These are phyloP conservation scores for Beauveria caledonica DNA, from an alignment of 2,329 filamentous ascomycete species.

Conservation along the genomic window DNA sequence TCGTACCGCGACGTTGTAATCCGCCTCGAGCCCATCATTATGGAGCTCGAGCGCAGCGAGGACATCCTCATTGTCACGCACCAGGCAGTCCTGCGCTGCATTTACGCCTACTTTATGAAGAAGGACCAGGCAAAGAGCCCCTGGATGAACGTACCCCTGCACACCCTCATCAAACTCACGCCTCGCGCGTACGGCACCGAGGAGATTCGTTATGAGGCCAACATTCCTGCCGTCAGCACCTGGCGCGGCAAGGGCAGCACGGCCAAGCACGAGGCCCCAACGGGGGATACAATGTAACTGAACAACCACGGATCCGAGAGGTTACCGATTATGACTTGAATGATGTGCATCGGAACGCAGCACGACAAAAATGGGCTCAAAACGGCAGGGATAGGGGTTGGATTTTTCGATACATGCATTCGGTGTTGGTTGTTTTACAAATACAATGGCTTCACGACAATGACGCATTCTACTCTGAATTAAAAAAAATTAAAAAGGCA, in stretches of 20 bases:
- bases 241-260: slow-evolving; percentile 92
- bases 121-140: slow-evolving; percentile 86
- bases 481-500: neutral
- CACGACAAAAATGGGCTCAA: neutral
- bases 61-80: slow-evolving; percentile 98
- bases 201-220: slow-evolving; percentile 77
- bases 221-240: slow-evolving; percentile 92
- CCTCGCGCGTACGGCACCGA: slow-evolving; percentile 90
- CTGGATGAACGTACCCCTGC: slow-evolving; percentile 97
- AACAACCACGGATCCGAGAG: neutral
- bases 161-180: slow-evolving; percentile 93
- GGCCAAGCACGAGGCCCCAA: slow-evolving; percentile 72
- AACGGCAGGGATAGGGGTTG: neutral
- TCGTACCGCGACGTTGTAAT: slow-evolving; percentile 96
- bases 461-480: no score
- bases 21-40: slow-evolving; percentile 96
- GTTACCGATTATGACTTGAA: neutral
- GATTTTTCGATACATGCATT: neutral
- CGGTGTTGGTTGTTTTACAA: slow-evolving; percentile 1
- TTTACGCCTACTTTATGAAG: slow-evolving; percentile 99
- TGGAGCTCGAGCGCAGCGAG: slow-evolving; percentile 93
- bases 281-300: slow-evolving; percentile 27
- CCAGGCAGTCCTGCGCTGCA: slow-evolving; percentile 91
- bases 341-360: neutral
- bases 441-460: neutral